phyloP scores from a whole-genome alignment of 2,329 filamentous ascomycete genomes.

The Ceratocystis alfenasii region DNA sequence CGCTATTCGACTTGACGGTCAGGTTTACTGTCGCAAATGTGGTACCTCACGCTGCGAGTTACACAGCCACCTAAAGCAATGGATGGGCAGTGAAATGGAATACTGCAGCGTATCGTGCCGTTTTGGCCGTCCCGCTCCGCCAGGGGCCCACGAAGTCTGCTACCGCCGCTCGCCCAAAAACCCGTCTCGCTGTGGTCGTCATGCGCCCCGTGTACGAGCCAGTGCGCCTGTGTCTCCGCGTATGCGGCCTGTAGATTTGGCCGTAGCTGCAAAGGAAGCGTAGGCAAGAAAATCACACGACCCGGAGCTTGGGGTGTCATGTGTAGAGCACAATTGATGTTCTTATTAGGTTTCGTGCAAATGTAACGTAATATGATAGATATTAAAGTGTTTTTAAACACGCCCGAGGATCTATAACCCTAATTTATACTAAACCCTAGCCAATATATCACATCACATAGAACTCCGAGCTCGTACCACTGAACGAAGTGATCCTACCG shows the following conservation, averaged over 20 bases:
- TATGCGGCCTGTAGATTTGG: conserved; percentile 5
- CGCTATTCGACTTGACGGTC: conserved; percentile 42
- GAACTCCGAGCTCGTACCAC: conserved; percentile 50
- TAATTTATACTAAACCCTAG: not conserved
- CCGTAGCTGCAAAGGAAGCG: not conserved
- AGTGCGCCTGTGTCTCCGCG: conserved; percentile 20
- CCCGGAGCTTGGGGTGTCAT: not conserved
- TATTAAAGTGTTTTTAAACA: not conserved
- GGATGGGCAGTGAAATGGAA: conserved; percentile 45
- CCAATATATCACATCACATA: conserved; percentile 13
- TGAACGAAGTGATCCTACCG: conserved; percentile 55
- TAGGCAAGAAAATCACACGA: not conserved
- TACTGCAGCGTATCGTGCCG: conserved; percentile 50
- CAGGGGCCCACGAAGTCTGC: conserved; percentile 41
- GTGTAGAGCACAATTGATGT: not conserved
- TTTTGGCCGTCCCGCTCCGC: conserved; percentile 40
- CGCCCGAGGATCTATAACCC: not conserved
- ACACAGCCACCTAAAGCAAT: conserved; percentile 48
- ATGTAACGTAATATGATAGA: not conserved
- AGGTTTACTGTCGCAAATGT: conserved; percentile 52
- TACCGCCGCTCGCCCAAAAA: conserved; percentile 50
- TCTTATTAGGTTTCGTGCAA: not conserved
- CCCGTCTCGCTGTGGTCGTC: conserved; percentile 46
- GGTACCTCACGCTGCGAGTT: conserved; percentile 50
- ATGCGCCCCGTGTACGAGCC: conserved; percentile 26